Evolutionary conservation across 176 grass and related monocot species (phyloP).

Genomic region (Pontederia crassipes): DNA sequence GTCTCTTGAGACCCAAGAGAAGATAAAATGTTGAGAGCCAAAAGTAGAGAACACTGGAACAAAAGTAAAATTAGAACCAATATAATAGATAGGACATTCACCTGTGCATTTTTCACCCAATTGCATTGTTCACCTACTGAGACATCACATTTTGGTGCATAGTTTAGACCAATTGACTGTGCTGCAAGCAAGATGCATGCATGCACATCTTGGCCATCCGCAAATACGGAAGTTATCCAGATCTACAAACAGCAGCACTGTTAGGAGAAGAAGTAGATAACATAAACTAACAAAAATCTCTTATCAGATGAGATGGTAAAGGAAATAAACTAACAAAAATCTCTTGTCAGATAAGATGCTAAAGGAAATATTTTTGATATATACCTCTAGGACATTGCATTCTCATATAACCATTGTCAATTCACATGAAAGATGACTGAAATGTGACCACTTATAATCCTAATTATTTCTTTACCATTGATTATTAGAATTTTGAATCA

Average conservation of each 20-base stretch:
- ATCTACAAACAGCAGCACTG: conserved; percentile 27
- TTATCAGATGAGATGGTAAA: no score
- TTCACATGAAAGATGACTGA: no score
- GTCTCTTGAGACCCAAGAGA: no score
- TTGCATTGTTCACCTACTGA: conserved; percentile 55
- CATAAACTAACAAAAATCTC: no score
- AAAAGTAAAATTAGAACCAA: not conserved
- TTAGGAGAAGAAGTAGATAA: not conserved
- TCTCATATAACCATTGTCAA: no score
- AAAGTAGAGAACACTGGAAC: not conserved
- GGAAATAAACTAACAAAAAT: no score
- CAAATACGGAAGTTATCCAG: conserved; percentile 51
- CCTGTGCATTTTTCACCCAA: conserved; percentile 61
- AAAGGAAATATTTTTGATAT: no score
- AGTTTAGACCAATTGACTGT: conserved; percentile 49
- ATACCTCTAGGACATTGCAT: no score
- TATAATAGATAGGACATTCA: conserved; percentile 18
- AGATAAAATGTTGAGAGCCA: not conserved
- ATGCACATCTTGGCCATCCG: conserved; percentile 42
- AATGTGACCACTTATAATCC: no score
- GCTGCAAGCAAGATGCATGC: conserved; percentile 35
- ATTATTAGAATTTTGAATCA: no score
- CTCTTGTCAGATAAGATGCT: no score
- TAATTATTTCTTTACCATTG: no score
- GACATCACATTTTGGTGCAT: conserved; percentile 53